A percentile compares a stretch with the other conserved stretches of the same genome.
phyloP scores from a whole-genome alignment of 169 alveolate species.

The Eimeria falciformis region DNA sequence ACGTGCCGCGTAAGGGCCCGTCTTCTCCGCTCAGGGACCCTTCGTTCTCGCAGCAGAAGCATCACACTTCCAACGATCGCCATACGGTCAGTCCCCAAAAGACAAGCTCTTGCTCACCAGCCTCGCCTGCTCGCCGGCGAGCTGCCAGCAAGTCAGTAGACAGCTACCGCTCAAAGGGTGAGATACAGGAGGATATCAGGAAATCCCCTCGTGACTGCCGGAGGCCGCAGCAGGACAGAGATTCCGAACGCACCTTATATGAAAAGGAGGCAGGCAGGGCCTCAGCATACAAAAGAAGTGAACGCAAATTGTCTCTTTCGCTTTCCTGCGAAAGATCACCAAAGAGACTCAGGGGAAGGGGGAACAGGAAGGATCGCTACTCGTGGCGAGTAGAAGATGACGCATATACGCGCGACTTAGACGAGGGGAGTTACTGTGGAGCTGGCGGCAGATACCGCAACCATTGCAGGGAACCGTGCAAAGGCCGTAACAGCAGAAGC shows the following conservation, averaged over 20 bases:
- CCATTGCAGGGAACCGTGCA: neutral
- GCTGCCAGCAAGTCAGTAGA: neutral
- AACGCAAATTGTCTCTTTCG: neutral
- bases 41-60: neutral
- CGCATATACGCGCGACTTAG: neutral
- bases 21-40: neutral
- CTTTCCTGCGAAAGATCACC: neutral
- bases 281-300: neutral
- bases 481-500: neutral
- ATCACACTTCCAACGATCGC: neutral
- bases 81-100: neutral
- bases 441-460: neutral
- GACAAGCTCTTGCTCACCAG: neutral
- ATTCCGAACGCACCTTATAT: neutral
- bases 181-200: neutral
- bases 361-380: neutral
- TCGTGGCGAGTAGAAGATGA: neutral
- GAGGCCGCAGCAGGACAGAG: neutral
- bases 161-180: neutral
- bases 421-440: neutral
- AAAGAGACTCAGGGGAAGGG: neutral
- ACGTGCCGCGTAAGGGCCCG: neutral
- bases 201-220: neutral
- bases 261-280: neutral
- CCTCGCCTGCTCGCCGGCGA: neutral